Conservation (phyloP, 352 stramenopile species). For the Discostella stelligera region DNA sequence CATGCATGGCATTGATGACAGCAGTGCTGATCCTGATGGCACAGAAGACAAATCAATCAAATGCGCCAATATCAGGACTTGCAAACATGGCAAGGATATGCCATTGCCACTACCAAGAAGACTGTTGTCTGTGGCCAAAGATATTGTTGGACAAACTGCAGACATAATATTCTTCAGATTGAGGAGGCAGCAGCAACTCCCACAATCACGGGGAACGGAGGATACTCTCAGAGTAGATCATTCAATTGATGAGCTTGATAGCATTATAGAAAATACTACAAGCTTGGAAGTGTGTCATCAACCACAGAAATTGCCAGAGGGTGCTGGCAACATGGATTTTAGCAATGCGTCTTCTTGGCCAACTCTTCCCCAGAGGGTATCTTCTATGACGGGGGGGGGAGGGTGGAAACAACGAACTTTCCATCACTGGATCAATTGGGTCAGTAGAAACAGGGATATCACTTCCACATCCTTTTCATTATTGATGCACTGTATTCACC, state of each 20-base stretch:
- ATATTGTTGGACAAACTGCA: not conserved
- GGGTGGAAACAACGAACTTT: slow-evolving; percentile 18
- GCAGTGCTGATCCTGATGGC: no score
- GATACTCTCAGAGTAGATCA: slow-evolving; percentile 10
- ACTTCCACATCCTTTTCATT: not conserved
- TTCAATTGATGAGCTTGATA: slow-evolving; percentile 30
- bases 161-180: slow-evolving; percentile 2
- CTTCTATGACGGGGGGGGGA: slow-evolving; percentile 14
- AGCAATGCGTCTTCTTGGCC: not conserved
- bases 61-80: no score
- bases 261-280: slow-evolving; percentile 14
- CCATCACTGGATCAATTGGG: slow-evolving; percentile 15
- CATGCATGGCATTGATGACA: no score
- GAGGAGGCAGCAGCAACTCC: not conserved
- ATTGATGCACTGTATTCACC: not conserved
- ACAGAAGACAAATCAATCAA: no score
- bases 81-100: no score
- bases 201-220: not conserved
- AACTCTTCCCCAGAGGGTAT: slow-evolving; percentile 2
- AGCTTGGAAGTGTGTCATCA: slow-evolving; percentile 10
- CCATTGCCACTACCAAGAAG: not conserved
- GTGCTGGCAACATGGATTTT: slow-evolving; percentile 2
- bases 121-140: slow-evolving; percentile 4
- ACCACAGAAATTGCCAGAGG: not conserved
- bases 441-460: not conserved